Conservation (phyloP, 176 grass and related monocot genomes). For the Miscanthus lutarioriparius region DNA sequence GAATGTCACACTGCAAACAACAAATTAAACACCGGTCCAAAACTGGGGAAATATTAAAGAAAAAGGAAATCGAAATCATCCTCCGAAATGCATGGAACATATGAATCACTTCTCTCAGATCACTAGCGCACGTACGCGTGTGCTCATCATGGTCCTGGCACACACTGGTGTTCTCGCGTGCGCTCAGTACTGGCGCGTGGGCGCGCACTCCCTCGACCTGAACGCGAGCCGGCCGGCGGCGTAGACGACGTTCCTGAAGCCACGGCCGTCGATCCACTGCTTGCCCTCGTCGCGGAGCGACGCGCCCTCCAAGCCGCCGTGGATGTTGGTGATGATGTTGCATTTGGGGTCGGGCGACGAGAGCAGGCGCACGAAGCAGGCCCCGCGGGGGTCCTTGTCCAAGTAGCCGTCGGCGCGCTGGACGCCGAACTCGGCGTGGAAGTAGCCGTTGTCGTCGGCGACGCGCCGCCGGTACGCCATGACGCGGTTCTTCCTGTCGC, state of each 20-base stretch:
- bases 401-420: constrained; percentile 3
- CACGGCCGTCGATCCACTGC: neutral
- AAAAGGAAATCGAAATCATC: neutral
- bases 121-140: too few species aligned
- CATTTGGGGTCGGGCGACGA: constrained; percentile 57
- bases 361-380: constrained; percentile 73
- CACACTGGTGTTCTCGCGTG: too few species aligned
- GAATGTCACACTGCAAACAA: neutral
- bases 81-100: too few species aligned
- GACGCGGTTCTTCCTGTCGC: constrained; percentile 61
- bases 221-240: constrained; percentile 60
- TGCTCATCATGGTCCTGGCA: too few species aligned
- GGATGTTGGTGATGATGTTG: constrained; percentile 59
- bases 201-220: constrained; percentile 42
- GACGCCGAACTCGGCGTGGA: constrained; percentile 46
- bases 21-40: neutral
- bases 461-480: neutral
- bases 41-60: neutral
- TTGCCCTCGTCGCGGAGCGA: constrained; percentile 54
- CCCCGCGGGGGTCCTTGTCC: constrained; percentile 26
- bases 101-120: too few species aligned
- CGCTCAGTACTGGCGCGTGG: constrained; percentile 25
- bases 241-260: constrained; percentile 37
- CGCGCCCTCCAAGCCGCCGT: constrained; percentile 52
- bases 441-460: constrained; percentile 59